A percentile compares a stretch with the other conserved stretches of the same genome.
phyloP scores from a whole-genome alignment of 31 red algal genomes.

The Odonthalia washingtoniensis region DNA sequence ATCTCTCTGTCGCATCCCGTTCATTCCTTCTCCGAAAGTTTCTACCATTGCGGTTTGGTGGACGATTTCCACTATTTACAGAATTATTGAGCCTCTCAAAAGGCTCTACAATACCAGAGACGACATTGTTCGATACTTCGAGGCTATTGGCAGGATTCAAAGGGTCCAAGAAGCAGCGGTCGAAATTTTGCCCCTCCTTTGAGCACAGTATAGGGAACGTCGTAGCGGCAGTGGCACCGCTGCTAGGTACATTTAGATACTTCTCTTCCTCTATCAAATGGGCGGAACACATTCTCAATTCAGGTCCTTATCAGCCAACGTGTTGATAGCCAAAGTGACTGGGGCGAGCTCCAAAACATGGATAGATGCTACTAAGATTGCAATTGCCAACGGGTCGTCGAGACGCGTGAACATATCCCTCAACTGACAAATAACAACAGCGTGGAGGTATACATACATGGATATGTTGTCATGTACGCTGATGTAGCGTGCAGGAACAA shows the following conservation, averaged over 20 bases:
- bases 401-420: neutral
- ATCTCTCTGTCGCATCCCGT: no score
- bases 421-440: neutral
- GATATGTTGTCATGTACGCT: neutral
- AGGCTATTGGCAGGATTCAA: conserved; percentile 22
- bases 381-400: neutral
- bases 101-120: conserved; percentile 1
- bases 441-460: neutral
- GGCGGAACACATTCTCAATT: conserved; percentile 1
- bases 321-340: neutral
- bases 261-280: no score
- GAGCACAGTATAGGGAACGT: no score
- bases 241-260: no score
- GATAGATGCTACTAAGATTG: neutral
- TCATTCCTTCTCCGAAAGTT: no score
- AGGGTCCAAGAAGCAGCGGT: conserved; percentile 48
- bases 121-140: conserved; percentile 2
- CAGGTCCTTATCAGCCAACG: neutral
- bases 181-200: no score
- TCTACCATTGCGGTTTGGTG: no score
- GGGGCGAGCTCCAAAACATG: neutral
- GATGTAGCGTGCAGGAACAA: neutral
- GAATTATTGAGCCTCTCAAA: neutral
- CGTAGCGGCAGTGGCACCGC: no score
- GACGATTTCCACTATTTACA: no score